Evolutionary conservation across 352 stramenopile genomes (phyloP).

Genomic region (Globisporangium iwayamae): DNA sequence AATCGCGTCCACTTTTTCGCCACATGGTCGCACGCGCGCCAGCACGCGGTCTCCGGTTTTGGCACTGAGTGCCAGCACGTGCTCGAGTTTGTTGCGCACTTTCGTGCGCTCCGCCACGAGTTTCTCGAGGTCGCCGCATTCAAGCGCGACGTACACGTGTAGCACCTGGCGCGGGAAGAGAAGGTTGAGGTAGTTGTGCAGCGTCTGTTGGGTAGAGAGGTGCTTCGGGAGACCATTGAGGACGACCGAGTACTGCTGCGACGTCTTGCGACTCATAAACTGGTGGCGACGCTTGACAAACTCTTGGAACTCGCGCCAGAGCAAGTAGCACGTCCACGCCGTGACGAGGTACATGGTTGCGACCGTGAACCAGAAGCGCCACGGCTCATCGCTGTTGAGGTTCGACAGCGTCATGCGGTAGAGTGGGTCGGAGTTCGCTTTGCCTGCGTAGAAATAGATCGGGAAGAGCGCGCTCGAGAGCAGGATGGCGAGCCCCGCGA

Average conservation of each 20-base stretch:
- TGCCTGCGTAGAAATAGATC: slow-evolving; percentile 67
- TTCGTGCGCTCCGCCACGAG: slow-evolving; percentile 65
- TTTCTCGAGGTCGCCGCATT: slow-evolving; percentile 73
- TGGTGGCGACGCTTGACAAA: slow-evolving; percentile 75
- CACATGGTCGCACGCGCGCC: slow-evolving; percentile 29
- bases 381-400: slow-evolving; percentile 42
- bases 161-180: slow-evolving; percentile 71
- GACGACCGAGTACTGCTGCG: slow-evolving; percentile 79
- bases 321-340: slow-evolving; percentile 49
- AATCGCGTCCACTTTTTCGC: slow-evolving; percentile 63
- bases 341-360: slow-evolving; percentile 67
- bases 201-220: slow-evolving; percentile 67
- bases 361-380: slow-evolving; percentile 68
- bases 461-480: slow-evolving; percentile 70
- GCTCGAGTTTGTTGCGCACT: slow-evolving; percentile 66
- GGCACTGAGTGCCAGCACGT: slow-evolving; percentile 57
- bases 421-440: slow-evolving; percentile 31
- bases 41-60: slow-evolving; percentile 59
- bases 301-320: slow-evolving; percentile 67
- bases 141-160: slow-evolving; percentile 68
- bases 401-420: slow-evolving; percentile 75
- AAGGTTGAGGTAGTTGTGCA: slow-evolving; percentile 73
- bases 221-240: slow-evolving; percentile 72
- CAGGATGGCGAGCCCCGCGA: slow-evolving; percentile 50
- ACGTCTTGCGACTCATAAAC: slow-evolving; percentile 55